phyloP scores from a whole-genome alignment of 176 grass and related monocot genomes.

The Themeda triandra region DNA sequence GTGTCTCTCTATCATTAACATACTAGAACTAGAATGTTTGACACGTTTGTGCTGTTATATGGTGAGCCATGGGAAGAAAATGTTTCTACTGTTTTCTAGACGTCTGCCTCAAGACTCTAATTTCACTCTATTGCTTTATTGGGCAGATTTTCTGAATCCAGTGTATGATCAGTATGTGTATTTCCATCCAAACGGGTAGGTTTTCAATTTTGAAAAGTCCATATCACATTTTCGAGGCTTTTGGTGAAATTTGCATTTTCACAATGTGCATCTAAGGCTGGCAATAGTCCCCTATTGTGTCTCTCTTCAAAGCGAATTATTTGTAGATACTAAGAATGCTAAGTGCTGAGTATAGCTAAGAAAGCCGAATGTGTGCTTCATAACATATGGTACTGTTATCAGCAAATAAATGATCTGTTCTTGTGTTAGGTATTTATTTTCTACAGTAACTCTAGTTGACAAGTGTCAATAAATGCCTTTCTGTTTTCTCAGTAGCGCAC shows the following conservation, averaged over 20 bases:
- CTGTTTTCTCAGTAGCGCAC: neutral
- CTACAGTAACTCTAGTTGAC: neutral
- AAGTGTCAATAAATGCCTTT: neutral
- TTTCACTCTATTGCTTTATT: neutral
- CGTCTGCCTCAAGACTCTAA: neutral
- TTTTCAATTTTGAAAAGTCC: neutral
- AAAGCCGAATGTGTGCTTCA: neutral
- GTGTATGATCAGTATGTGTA: constrained; percentile 89
- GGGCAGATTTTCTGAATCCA: constrained; percentile 80
- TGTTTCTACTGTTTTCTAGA: neutral
- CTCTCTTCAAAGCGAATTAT: neutral
- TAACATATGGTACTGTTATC: neutral
- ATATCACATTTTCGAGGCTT: neutral
- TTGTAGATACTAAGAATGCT: neutral
- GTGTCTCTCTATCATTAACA: neutral
- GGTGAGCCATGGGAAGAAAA: neutral
- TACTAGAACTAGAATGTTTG: neutral
- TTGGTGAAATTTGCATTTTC: neutral
- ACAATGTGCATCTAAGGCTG: neutral
- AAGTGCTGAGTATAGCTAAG: neutral
- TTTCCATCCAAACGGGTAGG: constrained; percentile 81
- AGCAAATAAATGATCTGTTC: neutral
- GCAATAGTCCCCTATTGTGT: neutral
- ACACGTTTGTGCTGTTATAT: constrained; percentile 4
- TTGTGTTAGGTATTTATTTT: neutral